Percentiles rank a stretch among this genome's conserved stretches.
phyloP scores from a whole-genome alignment of 176 grass and related monocot species.

The Miscanthus lutarioriparius region DNA sequence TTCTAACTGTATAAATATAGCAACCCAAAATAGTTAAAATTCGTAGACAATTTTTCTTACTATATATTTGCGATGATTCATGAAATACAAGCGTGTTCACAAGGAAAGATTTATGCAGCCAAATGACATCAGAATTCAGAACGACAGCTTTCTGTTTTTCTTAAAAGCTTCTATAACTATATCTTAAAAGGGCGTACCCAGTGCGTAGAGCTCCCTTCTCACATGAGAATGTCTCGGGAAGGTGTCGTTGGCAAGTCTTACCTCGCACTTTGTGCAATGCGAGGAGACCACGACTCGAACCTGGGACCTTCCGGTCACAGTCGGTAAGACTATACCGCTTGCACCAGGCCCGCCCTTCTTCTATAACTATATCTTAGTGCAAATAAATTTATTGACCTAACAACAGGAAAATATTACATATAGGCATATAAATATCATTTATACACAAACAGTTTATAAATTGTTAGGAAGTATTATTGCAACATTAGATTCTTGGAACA shows the following conservation, averaged over 20 bases:
- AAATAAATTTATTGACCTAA: conserved; percentile 22
- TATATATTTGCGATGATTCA: too few relatives aligned
- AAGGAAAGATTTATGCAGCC: background rate
- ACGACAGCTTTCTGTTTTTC: background rate
- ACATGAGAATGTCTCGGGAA: too few relatives aligned
- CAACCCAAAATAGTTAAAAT: background rate
- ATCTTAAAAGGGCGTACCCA: too few relatives aligned
- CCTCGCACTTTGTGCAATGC: too few relatives aligned
- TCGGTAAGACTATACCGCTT: too few relatives aligned
- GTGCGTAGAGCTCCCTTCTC: too few relatives aligned
- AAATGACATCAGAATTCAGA: background rate
- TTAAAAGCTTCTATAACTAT: background rate
- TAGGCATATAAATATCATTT: conserved; percentile 4
- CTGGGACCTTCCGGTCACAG: too few relatives aligned
- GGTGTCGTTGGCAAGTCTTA: too few relatives aligned
- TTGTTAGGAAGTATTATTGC: background rate
- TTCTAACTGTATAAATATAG: background rate
- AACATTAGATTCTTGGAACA: background rate
- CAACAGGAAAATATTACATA: background rate
- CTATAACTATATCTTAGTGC: background rate
- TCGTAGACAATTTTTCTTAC: background rate
- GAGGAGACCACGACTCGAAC: too few relatives aligned
- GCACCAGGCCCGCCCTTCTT: too few relatives aligned
- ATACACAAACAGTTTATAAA: background rate
- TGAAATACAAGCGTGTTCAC: background rate